Conservation (phyloP, 768 basidiomycete species). For the Hygrocybe punicea region DNA sequence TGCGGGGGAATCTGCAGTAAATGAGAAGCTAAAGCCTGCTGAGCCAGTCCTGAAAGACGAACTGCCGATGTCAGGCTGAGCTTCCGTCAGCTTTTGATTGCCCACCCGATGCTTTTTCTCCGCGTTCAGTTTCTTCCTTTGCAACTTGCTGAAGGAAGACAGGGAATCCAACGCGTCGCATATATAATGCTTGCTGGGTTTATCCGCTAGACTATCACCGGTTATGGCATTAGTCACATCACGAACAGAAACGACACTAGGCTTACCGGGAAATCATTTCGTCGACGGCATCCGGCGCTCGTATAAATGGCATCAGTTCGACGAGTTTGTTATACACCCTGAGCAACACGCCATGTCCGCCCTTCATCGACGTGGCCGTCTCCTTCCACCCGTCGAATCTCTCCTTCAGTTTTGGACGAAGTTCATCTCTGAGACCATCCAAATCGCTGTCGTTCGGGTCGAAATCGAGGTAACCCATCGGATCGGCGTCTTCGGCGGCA, state of each 20-base stretch:
- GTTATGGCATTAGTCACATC: not conserved
- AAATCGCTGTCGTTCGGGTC: conserved; percentile 46
- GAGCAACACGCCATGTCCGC: conserved; percentile 34
- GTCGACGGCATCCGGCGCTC: conserved; percentile 47
- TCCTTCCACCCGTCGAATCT: conserved; percentile 59
- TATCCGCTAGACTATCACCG: conserved; percentile 46
- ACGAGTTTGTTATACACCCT: conserved; percentile 46
- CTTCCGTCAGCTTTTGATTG: not conserved
- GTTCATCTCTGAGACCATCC: conserved; percentile 50
- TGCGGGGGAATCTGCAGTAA: too few relatives aligned
- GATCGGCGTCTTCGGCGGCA: conserved; percentile 33
- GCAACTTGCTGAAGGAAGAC: conserved; percentile 47
- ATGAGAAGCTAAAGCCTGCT: too few relatives aligned
- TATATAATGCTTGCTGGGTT: conserved; percentile 52
- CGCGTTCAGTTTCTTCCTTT: conserved; percentile 38
- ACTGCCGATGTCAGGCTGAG: not conserved
- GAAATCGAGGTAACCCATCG: conserved; percentile 43
- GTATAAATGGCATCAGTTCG: conserved; percentile 56
- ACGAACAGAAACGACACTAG: not conserved
- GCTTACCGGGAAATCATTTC: conserved; percentile 55
- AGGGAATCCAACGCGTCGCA: conserved; percentile 50
- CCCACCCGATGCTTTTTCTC: not conserved
- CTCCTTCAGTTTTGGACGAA: conserved; percentile 43
- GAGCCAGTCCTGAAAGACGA: too few relatives aligned
- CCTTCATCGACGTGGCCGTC: conserved; percentile 38